Base-by-base conservation (phyloP, 2,329 filamentous ascomycete genomes). In the Stromatinia cepivora region DNA sequence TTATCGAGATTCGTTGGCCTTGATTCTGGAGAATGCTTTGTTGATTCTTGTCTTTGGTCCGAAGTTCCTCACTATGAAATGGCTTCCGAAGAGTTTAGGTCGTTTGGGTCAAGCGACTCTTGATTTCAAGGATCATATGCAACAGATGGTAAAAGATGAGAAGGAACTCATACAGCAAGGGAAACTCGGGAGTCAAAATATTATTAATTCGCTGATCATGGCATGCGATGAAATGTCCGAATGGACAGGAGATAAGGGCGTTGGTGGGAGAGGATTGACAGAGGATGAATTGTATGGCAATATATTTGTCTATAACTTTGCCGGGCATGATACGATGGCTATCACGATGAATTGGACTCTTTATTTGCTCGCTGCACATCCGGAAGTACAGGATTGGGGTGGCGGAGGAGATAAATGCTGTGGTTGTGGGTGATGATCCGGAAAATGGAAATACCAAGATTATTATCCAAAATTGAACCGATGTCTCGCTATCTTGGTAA, bases 401-500 rank as follows among this genome's bases (percentile, higher is more conserved):
- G 4, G 67, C 69, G 20, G 73, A 73, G 53, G 75, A 76, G 25
- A 65, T 77, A 9, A 50, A 71, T 25, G 39, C 34, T 20, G 71
- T 77, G 6, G 69, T 71, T 78, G 79, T 68, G 65, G 71, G 73
- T 36, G 68, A 73, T 25, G 59, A 73, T 6, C 15, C 59, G 0
- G 62, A 1, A 71, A 77, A 4, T 80, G 78, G 77, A 76, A 81
- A 17, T 83, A 81, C 64, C 52, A 72, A 5, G 70, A 74, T 1
- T 67, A 78, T 10, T 84, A 81, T 67, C 81, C 82, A 0, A 80
- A 77, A 25, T 73, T 85, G 0, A 79, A 79, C 56, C 77, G 82
- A 20, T 82, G 80, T 57, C 67, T 81, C 1, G 77, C 81, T 1
- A 72, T 81, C 2, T 71, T 84, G 76, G 76, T 76, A 71, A 45